These are phyloP conservation scores for Escallonia rubra DNA, from an alignment of 129 eudicot species.

Conservation along the genomic window DNA sequence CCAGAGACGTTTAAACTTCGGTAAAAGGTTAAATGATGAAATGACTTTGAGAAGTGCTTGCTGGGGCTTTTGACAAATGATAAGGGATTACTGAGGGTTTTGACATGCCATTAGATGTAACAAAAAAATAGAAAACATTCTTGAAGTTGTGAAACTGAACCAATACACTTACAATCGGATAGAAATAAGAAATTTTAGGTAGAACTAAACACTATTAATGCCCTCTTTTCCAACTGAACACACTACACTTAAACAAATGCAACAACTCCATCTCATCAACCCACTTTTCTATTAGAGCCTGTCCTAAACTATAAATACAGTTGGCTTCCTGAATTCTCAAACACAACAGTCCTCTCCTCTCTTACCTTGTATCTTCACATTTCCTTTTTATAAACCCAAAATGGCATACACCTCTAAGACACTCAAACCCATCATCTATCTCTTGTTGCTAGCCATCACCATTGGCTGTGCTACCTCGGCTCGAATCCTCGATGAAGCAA, in stretches of 20 bases:
- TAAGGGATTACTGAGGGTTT: no score
- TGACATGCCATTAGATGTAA: no score
- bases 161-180: conserved; percentile 6
- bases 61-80: no score
- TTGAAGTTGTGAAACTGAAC: conserved; percentile 14
- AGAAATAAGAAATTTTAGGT: neutral
- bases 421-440: conserved; percentile 44
- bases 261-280: conserved; percentile 59
- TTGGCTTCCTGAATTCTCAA: neutral
- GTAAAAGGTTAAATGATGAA: no score
- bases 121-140: no score
- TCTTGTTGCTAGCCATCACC: conserved; percentile 49
- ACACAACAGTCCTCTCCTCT: conserved; percentile 6
- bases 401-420: conserved; percentile 35
- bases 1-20: no score
- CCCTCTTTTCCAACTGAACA: neutral
- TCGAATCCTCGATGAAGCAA: conserved; percentile 46
- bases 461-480: conserved; percentile 48
- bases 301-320: conserved; percentile 16
- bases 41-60: no score
- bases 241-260: neutral
- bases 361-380: conserved; percentile 1
- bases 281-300: conserved; percentile 27
- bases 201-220: conserved; percentile 3
- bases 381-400: conserved; percentile 3